A percentile compares a stretch with the other conserved stretches of the same genome.
These are phyloP conservation scores for Phytopythium montanum DNA, from an alignment of 352 stramenopile genomes.

Conservation along the genomic window DNA sequence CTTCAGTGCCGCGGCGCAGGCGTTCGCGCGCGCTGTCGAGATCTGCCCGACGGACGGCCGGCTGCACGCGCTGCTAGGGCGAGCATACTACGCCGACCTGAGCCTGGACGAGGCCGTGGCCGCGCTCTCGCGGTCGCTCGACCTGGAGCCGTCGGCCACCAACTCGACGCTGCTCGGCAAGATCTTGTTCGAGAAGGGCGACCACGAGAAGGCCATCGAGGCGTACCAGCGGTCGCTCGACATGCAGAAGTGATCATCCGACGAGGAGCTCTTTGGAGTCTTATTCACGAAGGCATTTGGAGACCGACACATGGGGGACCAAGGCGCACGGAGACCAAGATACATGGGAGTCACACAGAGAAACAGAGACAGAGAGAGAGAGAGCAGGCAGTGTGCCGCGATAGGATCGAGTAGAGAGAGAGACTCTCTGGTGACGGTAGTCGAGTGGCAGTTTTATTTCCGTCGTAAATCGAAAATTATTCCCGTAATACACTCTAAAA, in stretches of 20 bases:
- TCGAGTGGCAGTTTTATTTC: neutral
- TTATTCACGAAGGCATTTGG: no score
- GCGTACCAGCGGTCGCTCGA: conserved; percentile 83
- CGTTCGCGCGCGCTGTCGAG: conserved; percentile 80
- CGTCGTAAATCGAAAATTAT: neutral
- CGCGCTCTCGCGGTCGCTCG: conserved; percentile 59
- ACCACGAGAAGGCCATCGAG: conserved; percentile 83
- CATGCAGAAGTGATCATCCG: conserved; percentile 40
- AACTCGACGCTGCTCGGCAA: conserved; percentile 85
- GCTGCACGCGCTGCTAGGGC: conserved; percentile 77
- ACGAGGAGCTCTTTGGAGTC: no score
- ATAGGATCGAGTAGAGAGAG: neutral
- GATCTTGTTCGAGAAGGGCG: conserved; percentile 85
- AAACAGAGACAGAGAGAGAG: neutral
- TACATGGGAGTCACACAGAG: neutral
- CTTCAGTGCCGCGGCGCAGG: conserved; percentile 68
- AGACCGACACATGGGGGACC: neutral
- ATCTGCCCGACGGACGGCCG: conserved; percentile 69
- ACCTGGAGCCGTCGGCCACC: conserved; percentile 71
- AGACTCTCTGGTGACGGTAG: neutral
- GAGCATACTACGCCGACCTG: conserved; percentile 81
- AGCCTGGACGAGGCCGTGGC: conserved; percentile 74
- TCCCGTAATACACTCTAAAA: neutral
- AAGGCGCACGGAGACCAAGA: neutral
- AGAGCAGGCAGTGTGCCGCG: neutral